Evolutionary conservation across 345 rosid genomes (phyloP).

Genomic region (Triadica sebifera): DNA sequence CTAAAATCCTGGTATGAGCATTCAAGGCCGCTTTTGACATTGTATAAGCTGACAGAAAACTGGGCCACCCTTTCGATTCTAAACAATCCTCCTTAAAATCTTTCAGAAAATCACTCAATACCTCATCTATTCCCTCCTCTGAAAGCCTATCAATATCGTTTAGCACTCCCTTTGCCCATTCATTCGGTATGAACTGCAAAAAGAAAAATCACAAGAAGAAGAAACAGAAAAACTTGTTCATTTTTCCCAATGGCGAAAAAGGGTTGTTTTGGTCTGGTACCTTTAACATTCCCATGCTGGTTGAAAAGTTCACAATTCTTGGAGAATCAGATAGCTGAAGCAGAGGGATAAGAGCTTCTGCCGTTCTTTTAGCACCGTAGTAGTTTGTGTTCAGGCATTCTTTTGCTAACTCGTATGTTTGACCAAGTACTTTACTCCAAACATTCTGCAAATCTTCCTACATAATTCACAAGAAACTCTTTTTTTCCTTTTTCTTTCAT

Average conservation of each 20-base stretch:
- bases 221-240: too few species aligned
- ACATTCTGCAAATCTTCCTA: constrained; percentile 13
- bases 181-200: constrained; percentile 21
- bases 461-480: background rate
- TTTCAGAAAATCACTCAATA: constrained; percentile 11
- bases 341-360: constrained; percentile 30
- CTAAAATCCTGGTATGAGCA: constrained; percentile 36
- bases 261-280: background rate
- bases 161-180: constrained; percentile 26
- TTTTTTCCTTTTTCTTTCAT: too few species aligned
- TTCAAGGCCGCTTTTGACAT: constrained; percentile 33
- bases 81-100: constrained; percentile 31
- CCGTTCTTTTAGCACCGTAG: constrained; percentile 24
- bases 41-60: constrained; percentile 22
- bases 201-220: too few species aligned
- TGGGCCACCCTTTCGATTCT: constrained; percentile 35
- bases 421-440: constrained; percentile 11
- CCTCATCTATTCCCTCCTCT: constrained; percentile 32
- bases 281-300: constrained; percentile 9
- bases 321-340: constrained; percentile 25
- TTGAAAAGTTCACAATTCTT: constrained; percentile 19
- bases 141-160: constrained; percentile 25
- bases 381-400: constrained; percentile 28
- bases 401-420: constrained; percentile 20
- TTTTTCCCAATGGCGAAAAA: too few species aligned